Base-by-base conservation (phyloP, 208 protist genomes). In the Herpetomonas samuelpessoai region DNA sequence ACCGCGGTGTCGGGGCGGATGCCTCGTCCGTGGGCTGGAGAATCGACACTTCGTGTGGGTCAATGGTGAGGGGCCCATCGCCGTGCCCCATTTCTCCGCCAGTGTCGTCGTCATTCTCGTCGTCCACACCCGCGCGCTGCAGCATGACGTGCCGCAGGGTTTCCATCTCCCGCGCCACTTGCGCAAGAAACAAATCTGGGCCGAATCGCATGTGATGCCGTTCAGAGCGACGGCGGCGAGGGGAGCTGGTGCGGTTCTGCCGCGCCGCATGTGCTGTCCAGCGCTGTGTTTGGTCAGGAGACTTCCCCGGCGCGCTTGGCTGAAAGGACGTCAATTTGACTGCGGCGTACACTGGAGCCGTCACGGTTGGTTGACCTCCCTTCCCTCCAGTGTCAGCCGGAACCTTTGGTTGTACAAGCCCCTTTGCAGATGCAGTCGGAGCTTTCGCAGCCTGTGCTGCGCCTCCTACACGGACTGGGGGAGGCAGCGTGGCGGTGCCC, bases 61-160 rank as follows among this genome's bases (percentile, higher is more conserved):
- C 55, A 57, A 89, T 86, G 19, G 35, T 24, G 16, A 88, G 27
- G 1, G 52, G 45, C 1, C 50, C 65, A 2, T 72, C 65, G 44
- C 47, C 57, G 24, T 57, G 30, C 0, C 71, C 67, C 55, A 53
- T 55, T 21, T 69, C 72, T 25, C 52, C 56, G 10, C 14, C n/a
- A 3, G 30, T 70, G 6, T 72, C 75, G 16, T 65, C 62, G 30
- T 45, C 67, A 3, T 68, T 63, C 2, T 55, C 55, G 7, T 50
- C 76, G 18, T 49, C 68, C 2, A 53, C 47, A 27, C 21, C 19
- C 0, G 28, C 31, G 2, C 58, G 62, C 35, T 79, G 73, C 46
- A 76, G 79, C 26, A 53, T 30, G 31, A 83, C 62, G 14, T 81
- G 59, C 26, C 81, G 75, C 57, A 89, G 70, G 19, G 39, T 61